These are phyloP conservation scores for Penicillium verrucosum DNA, from an alignment of 2,329 filamentous ascomycete species.

Conservation along the genomic window DNA sequence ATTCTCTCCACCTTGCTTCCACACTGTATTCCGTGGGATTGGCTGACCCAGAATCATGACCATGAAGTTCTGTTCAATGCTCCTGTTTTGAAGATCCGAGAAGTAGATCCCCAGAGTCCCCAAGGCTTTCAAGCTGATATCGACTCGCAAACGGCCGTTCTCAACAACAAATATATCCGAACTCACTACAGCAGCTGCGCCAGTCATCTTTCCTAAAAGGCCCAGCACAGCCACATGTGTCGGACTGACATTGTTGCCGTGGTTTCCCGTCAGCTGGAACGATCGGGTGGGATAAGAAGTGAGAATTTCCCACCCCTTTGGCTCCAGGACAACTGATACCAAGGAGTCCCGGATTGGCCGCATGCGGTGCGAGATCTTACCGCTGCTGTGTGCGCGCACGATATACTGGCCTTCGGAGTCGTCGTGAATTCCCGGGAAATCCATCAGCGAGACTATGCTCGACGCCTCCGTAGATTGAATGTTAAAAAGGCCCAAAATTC, in stretches of 20 bases:
- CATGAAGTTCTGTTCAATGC: slow-evolving; percentile 65
- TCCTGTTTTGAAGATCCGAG: slow-evolving; percentile 61
- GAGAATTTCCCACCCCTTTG: slow-evolving; percentile 75
- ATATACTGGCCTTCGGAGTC: slow-evolving; percentile 59
- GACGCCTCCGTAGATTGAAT: slow-evolving; percentile 60
- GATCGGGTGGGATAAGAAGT: slow-evolving; percentile 65
- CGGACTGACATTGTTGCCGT: slow-evolving; percentile 29
- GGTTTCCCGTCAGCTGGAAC: slow-evolving; percentile 44
- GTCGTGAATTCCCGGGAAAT: slow-evolving; percentile 67
- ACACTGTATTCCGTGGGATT: slow-evolving; percentile 65
- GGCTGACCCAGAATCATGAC: slow-evolving; percentile 69
- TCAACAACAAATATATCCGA: slow-evolving; percentile 58
- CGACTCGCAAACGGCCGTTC: slow-evolving; percentile 62
- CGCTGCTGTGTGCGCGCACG: slow-evolving; percentile 67
- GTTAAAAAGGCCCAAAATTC: slow-evolving; percentile 84
- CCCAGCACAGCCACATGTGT: slow-evolving; percentile 66
- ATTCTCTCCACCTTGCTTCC: slow-evolving; percentile 45
- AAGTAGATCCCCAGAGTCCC: slow-evolving; percentile 72
- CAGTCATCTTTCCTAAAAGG: slow-evolving; percentile 84
- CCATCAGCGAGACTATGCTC: slow-evolving; percentile 66
- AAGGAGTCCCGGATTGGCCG: slow-evolving; percentile 44
- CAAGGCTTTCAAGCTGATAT: slow-evolving; percentile 72
- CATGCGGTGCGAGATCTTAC: slow-evolving; percentile 51
- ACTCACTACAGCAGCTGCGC: slow-evolving; percentile 69
- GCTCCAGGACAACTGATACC: slow-evolving; percentile 60